Evolutionary conservation across 2,329 filamentous ascomycete genomes (phyloP), one percentile per base, ranked within the genome.

Genomic region (Microcyclospora tardicrescens): DNA sequence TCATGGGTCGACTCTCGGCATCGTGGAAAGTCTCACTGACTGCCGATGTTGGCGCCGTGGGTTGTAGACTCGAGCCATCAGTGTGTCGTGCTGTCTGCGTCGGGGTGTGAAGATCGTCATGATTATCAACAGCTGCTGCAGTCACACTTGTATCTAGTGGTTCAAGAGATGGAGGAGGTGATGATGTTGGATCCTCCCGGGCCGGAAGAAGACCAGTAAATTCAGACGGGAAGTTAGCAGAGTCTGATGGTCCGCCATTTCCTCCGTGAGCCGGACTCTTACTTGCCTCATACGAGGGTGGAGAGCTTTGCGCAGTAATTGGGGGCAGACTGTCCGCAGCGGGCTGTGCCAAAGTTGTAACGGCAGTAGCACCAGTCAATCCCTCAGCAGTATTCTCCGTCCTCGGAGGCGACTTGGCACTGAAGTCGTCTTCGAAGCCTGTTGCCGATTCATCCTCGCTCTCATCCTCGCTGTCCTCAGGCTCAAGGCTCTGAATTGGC

Each of bases 381-480:
- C 11, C 24, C 13, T 39, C 30, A 6, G 42, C 28, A 32, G 30
- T 10, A 32, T 32, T 5, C 14, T n/a, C 12, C 5, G 4, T 15
- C n/a, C 34, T 29, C 41, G 41, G 40, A 1, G 68, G 61, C 33
- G 65, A 71, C 24, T 74, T 72, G 11, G 83, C 77, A 0, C 82
- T 79, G 57, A 96, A 96, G 59, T 95, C 81, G 56, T 98, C 91
- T 36, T 93, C 89, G 55, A 96, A 96, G 0, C 87, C 85, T 51
- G 64, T 65, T 6, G 43, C 41, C 12, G 37, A 42, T 32, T 84
- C 85, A 35, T 75, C 74, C 39, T 60, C 61, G 43, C 93, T 85
- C 24, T 82, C 87, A 15, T 93, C 81, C 19, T 87, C 86, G n/a
- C 93, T 81, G 16, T 89, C 84, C 41, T 87, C 81, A 24, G 77